A percentile compares a stretch with the other conserved stretches of the same genome.
Conservation (phyloP, 2,329 filamentous ascomycete genomes). For the Anthostomella pinea region DNA sequence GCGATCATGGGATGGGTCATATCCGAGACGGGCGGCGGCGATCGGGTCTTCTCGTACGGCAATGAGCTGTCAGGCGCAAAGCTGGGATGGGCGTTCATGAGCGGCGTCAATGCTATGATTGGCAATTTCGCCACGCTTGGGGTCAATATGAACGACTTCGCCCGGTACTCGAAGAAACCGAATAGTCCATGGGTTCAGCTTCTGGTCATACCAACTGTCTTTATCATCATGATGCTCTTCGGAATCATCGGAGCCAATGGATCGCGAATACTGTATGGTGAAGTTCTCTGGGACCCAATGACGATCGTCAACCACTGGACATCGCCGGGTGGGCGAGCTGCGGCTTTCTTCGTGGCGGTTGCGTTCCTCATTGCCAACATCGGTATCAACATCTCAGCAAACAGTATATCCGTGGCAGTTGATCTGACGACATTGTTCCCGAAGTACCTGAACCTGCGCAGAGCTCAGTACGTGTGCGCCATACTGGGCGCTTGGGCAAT, state of each 20-base stretch:
- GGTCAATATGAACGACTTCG: constrained; percentile 18
- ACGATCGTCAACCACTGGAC: constrained; percentile 13
- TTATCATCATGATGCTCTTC: constrained; percentile 24
- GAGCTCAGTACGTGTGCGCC: constrained; percentile 12
- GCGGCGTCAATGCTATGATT: constrained; percentile 26
- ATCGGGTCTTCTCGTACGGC: constrained; percentile 19
- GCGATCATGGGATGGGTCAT: constrained; percentile 13
- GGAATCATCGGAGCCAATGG: constrained; percentile 28
- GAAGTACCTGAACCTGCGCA: constrained; percentile 10
- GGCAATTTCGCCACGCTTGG: constrained; percentile 19
- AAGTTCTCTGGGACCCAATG: constrained; percentile 13
- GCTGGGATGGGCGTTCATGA: constrained; percentile 29
- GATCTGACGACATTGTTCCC: constrained; percentile 13
- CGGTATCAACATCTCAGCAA: constrained; percentile 14
- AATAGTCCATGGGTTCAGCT: constrained; percentile 23
- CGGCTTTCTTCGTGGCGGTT: constrained; percentile 13
- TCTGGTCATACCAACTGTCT: constrained; percentile 22
- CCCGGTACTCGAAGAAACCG: constrained; percentile 11
- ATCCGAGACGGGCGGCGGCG: constrained; percentile 22
- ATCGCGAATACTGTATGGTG: constrained; percentile 7
- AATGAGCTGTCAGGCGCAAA: constrained; percentile 21
- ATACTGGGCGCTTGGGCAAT: constrained; percentile 12
- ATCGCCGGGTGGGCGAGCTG: constrained; percentile 12
- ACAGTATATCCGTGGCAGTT: constrained; percentile 13
- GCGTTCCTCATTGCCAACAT: constrained; percentile 15